Conservation (phyloP, 1,284 basidiomycete species). For the Rhodotorula sp. region DNA sequence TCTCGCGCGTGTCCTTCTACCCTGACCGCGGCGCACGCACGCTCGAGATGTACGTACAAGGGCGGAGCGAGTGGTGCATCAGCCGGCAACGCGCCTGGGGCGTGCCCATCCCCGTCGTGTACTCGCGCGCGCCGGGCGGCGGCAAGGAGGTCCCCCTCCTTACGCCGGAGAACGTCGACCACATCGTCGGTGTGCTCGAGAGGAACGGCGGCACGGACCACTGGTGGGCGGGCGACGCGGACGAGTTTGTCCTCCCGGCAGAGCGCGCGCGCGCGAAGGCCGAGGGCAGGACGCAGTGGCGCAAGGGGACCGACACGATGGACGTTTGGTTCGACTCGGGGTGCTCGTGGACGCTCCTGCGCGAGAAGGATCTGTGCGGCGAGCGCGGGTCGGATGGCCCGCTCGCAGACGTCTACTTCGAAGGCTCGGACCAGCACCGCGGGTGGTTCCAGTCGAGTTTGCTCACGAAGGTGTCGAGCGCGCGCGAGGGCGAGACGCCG, state of each 20-base stretch:
- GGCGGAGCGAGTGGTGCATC: conserved; percentile 98
- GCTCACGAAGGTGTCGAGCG: conserved; percentile 73
- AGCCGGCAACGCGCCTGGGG: conserved; percentile 98
- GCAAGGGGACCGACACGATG: conserved; percentile 88
- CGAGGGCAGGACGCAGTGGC: conserved; percentile 51
- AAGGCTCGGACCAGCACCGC: conserved; percentile 96
- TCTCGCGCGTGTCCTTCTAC: conserved; percentile 74
- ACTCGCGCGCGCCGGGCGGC: conserved; percentile 60
- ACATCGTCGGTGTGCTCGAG: conserved; percentile 76
- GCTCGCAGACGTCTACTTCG: conserved; percentile 84
- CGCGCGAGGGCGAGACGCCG: conserved; percentile 49
- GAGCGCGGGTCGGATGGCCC: conserved; percentile 52
- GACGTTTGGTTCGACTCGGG: conserved; percentile 99
- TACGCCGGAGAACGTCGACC: conserved; percentile 66
- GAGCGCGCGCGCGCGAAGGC: conserved; percentile 55
- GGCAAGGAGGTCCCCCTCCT: conserved; percentile 59
- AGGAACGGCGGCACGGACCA: conserved; percentile 63
- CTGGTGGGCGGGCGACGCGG: conserved; percentile 89
- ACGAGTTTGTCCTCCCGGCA: conserved; percentile 74
- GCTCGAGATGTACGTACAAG: conserved; percentile 78
- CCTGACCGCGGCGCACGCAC: conserved; percentile 76
- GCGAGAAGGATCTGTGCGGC: conserved; percentile 49
- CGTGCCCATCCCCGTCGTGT: conserved; percentile 89
- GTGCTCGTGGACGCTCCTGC: conserved; percentile 84
- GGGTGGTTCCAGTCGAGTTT: conserved; percentile 99